Evolutionary conservation across 2,329 filamentous ascomycete genomes (phyloP).

Genomic region (Camillea tinctor): DNA sequence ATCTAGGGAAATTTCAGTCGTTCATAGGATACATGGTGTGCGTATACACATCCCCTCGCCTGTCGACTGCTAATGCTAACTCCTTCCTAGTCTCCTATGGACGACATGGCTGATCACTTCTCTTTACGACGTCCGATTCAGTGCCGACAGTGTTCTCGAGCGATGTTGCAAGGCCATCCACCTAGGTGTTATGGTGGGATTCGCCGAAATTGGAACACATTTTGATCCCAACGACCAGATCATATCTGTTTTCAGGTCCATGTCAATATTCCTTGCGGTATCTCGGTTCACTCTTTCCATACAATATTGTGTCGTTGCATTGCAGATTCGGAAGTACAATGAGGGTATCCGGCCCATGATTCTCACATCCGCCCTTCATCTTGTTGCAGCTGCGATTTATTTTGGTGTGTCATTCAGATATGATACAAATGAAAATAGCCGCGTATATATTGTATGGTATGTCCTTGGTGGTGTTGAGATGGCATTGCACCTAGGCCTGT

Average conservation of each 20-base stretch:
- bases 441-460: conserved; percentile 49
- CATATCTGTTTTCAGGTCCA: conserved; percentile 37
- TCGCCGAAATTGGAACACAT: conserved; percentile 57
- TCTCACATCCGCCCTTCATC: conserved; percentile 37
- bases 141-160: conserved; percentile 63
- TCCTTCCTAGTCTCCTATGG: conserved; percentile 53
- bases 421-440: conserved; percentile 30
- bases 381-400: conserved; percentile 38
- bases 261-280: conserved; percentile 49
- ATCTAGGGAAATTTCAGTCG: conserved; percentile 26
- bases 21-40: conserved; percentile 55
- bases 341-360: conserved; percentile 36
- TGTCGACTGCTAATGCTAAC: too few relatives aligned
- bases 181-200: conserved; percentile 63
- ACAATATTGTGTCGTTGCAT: conserved; percentile 51
- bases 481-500: conserved; percentile 49
- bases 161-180: conserved; percentile 58
- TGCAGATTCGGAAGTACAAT: conserved; percentile 42
- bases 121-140: conserved; percentile 65
- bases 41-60: conserved; percentile 8
- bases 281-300: conserved; percentile 52
- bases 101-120: conserved; percentile 66
- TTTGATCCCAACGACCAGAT: conserved; percentile 41
- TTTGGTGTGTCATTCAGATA: conserved; percentile 43
- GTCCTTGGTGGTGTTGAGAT: conserved; percentile 53